phyloP scores from a whole-genome alignment of 139 green algal genomes.

The Micromonas pusilla region DNA sequence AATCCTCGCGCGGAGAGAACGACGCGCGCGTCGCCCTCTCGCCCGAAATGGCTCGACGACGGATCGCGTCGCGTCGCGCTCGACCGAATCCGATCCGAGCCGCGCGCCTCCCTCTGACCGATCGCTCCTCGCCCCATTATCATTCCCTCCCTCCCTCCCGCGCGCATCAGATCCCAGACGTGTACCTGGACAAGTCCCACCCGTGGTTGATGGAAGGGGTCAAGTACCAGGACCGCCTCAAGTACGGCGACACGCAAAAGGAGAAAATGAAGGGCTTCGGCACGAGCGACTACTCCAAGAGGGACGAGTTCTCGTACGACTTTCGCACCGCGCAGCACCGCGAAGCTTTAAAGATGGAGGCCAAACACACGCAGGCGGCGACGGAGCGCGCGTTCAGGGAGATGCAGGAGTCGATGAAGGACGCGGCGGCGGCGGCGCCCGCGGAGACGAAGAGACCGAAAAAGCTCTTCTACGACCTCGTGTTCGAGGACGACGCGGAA shows the following conservation, averaged over 20 bases:
- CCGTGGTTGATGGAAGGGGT: constrained; percentile 45
- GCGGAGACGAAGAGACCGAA: background rate
- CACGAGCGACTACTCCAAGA: constrained; percentile 66
- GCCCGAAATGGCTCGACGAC: background rate
- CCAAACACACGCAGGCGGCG: background rate
- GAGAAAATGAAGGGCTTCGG: constrained; percentile 66
- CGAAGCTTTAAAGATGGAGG: constrained; percentile 57
- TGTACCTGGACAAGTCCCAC: constrained; percentile 71
- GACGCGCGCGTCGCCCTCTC: too few relatives aligned
- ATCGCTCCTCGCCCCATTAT: too few relatives aligned
- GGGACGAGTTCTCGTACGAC: constrained; percentile 74
- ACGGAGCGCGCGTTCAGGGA: background rate
- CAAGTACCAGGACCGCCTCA: constrained; percentile 55
- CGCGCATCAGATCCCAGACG: constrained; percentile 43
- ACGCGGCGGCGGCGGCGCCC: constrained; percentile 4
- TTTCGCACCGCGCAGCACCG: constrained; percentile 70
- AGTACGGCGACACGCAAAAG: constrained; percentile 54
- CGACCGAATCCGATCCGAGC: too few relatives aligned
- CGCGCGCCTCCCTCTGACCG: too few relatives aligned
- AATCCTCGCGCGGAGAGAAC: too few relatives aligned
- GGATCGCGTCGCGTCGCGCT: too few relatives aligned
- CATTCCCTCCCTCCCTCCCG: too few relatives aligned
- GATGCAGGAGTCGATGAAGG: background rate
- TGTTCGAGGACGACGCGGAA: constrained; percentile 60
- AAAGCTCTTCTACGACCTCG: constrained; percentile 65